Base-by-base conservation (phyloP, 495 filamentous ascomycete species). In the Tuber borchii region DNA sequence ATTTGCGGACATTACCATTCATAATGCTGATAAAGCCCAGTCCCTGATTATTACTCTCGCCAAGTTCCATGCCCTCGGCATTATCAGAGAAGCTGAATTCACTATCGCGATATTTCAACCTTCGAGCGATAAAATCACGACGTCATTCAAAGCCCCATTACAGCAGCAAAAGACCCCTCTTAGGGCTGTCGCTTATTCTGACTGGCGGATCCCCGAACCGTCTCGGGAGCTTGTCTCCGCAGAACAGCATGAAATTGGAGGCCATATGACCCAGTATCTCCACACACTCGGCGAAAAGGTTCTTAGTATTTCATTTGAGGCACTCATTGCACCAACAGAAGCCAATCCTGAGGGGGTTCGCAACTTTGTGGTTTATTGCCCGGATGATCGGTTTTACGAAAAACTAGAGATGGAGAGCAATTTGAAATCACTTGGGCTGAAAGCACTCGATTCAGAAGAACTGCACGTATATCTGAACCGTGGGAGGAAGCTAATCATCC, bases 101-200 rank as follows among this genome's bases (percentile, higher is more conserved):
- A 80, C 81, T 45, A 56, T 83, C 43, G 78, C 80, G 4, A 45
- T 83, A n/a, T 83, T 83, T 70, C 81, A 81, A 45, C 81, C 81
- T 0, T 79, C 78, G 19, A 82, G 76, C 40, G 78, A 82, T 17
- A 78, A 80, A 37, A 75, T 83, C 19, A 78, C 78, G 22, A 45
- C 70, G 19, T 73, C 81, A n/a, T 83, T 83, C 48, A 80, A 80
- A 76, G 72, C 76, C 51, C 81, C 81, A 9, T 72, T 79, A 51
- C 81, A 82, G 39, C 73, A 77, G 74, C 68, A 71, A 3, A 77
- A 82, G 44, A 78, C 81, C 39, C n/a, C 76, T 45, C 81, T 83
- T 26, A 75, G 81, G 51, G 81, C 78, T 31, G 78, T 82, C 31
- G 75, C 75, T 2, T 83, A 83, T 76, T 81, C 81, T 45, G 76